Percentiles rank a stretch among this genome's conserved stretches.
These are phyloP conservation scores for Nicotiana paniculata DNA, from an alignment of 257 asterid species.

Conservation along the genomic window DNA sequence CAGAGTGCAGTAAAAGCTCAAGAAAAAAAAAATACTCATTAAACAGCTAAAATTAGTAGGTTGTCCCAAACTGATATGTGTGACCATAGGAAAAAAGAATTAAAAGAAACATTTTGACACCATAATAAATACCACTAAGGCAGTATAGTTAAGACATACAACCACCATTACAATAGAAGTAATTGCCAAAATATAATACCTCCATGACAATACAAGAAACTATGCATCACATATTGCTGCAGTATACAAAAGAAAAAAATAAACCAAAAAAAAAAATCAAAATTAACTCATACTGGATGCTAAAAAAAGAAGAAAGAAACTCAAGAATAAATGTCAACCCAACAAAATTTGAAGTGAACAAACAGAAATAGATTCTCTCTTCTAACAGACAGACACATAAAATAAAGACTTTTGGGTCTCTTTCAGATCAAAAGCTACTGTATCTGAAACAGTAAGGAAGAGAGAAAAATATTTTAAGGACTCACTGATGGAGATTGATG, in stretches of 20 bases:
- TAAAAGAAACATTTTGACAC: not conserved
- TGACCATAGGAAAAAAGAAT: not conserved
- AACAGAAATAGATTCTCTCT: not conserved
- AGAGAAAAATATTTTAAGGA: not conserved
- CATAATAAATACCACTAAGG: not conserved
- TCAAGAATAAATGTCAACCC: not conserved
- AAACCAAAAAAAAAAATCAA: not conserved
- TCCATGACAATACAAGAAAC: not conserved
- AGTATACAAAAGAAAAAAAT: not conserved
- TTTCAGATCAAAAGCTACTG: not conserved
- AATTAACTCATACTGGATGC: not conserved
- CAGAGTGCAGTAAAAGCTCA: not conserved
- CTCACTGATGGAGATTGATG: constrained; percentile 5
- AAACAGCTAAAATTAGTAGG: not conserved
- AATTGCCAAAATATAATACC: not conserved
- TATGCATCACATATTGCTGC: not conserved
- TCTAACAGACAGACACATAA: not conserved
- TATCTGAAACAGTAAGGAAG: not conserved
- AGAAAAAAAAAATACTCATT: not conserved
- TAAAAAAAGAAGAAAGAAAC: not conserved
- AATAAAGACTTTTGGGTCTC: not conserved
- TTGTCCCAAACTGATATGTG: not conserved
- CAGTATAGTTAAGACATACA: not conserved
- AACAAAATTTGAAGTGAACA: not conserved
- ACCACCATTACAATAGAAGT: not conserved